phyloP scores from a whole-genome alignment of 352 stramenopile species.

The Phytophthora cactorum region DNA sequence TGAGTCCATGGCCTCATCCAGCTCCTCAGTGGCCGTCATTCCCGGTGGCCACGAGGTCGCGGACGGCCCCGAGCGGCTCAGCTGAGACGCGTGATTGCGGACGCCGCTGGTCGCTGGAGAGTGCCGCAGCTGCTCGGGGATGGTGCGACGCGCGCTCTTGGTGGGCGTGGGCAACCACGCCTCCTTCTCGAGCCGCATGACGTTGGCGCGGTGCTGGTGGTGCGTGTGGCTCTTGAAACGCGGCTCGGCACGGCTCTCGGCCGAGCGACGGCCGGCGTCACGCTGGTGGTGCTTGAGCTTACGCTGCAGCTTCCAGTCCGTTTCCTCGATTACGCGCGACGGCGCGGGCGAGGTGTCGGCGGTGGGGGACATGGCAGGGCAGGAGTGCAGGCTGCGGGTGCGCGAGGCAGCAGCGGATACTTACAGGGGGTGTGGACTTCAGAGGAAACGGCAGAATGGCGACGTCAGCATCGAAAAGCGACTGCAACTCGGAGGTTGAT shows the following conservation, averaged over 20 bases:
- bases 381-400: slow-evolving; percentile 6
- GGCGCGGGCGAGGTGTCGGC: slow-evolving; percentile 21
- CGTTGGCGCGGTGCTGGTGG: slow-evolving; percentile 37
- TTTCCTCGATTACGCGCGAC: slow-evolving; percentile 36
- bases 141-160: slow-evolving; percentile 39
- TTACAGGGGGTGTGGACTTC: slow-evolving; percentile 3
- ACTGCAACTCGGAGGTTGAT: slow-evolving; percentile 17
- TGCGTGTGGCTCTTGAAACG: slow-evolving; percentile 51
- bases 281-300: slow-evolving; percentile 78
- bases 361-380: slow-evolving; percentile 33
- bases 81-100: slow-evolving; percentile 11
- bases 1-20: slow-evolving; percentile 42
- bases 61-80: slow-evolving; percentile 58
- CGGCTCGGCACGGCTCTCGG: slow-evolving; percentile 28
- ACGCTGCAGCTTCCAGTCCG: slow-evolving; percentile 64
- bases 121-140: slow-evolving; percentile 41
- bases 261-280: slow-evolving; percentile 48
- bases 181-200: slow-evolving; percentile 48
- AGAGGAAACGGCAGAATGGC: slow-evolving; percentile 31
- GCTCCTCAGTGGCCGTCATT: slow-evolving; percentile 26
- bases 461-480: slow-evolving; percentile 7
- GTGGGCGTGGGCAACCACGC: slow-evolving; percentile 38
- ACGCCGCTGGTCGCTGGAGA: neutral
- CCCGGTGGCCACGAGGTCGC: slow-evolving; percentile 63
- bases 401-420: slow-evolving; percentile 3